Evolutionary conservation across 768 basidiomycete genomes (phyloP).

Genomic region (Lentinula sp.): DNA sequence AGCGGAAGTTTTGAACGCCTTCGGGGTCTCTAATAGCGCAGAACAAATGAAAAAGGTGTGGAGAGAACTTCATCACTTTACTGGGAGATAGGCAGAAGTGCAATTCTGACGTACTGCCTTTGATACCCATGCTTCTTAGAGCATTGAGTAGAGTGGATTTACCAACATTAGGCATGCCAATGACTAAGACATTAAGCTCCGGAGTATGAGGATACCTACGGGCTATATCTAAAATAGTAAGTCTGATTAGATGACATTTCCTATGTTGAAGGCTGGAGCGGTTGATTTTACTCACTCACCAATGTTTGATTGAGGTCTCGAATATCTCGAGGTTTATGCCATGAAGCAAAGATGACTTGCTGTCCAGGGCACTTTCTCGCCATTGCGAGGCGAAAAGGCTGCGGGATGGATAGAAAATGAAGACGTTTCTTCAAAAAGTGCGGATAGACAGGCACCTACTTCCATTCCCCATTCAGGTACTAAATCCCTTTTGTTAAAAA

Average conservation of each 20-base stretch:
- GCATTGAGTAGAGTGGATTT: conserved; percentile 94
- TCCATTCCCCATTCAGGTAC: conserved; percentile 85
- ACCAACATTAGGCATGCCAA: conserved; percentile 99
- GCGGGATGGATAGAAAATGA: conserved; percentile 8
- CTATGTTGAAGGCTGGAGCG: not conserved
- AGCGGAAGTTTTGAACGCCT: conserved; percentile 84
- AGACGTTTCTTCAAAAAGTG: not conserved
- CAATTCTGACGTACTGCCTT: conserved; percentile 60
- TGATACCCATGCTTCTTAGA: conserved; percentile 79
- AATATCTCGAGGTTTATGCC: conserved; percentile 62
- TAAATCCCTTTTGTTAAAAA: conserved; percentile 90
- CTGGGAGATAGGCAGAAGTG: conserved; percentile 4
- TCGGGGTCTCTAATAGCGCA: conserved; percentile 54
- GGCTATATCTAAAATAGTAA: conserved; percentile 17
- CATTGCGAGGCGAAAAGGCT: conserved; percentile 79
- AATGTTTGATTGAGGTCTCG: conserved; percentile 57
- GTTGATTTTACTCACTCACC: conserved; percentile 54
- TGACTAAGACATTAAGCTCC: conserved; percentile 84
- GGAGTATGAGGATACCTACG: conserved; percentile 61
- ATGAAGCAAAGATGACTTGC: conserved; percentile 63
- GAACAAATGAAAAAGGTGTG: not conserved
- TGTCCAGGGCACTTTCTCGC: conserved; percentile 64
- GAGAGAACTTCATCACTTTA: not conserved
- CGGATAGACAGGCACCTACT: conserved; percentile 33
- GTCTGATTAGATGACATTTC: not conserved